Conservation (phyloP, 139 green algal genomes). For the Picochlorum sp. region DNA sequence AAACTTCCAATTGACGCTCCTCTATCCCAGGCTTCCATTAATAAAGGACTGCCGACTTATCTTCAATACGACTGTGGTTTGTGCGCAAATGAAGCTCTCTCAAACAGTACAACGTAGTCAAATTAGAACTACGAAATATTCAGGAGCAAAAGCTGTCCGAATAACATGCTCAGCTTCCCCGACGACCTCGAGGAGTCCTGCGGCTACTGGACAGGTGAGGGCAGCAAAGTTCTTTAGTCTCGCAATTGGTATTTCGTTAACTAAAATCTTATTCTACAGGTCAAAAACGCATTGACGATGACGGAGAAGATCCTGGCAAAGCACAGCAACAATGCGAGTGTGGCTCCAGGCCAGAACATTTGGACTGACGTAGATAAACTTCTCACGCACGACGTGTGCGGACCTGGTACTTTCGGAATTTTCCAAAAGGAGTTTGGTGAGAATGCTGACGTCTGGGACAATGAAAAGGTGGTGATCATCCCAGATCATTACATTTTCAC, state of each 20-base stretch:
- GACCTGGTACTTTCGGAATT: conserved; percentile 89
- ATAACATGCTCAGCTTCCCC: conserved; percentile 18
- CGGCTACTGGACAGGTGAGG: conserved; percentile 44
- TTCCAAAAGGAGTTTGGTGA: conserved; percentile 93
- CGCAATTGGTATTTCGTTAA: not conserved
- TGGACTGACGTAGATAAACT: conserved; percentile 90
- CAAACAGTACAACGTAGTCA: not conserved
- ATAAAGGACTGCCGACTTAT: too few relatives aligned
- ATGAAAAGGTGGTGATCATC: conserved; percentile 85
- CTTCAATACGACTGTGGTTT: too few relatives aligned
- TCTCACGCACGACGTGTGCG: conserved; percentile 93
- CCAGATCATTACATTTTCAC: conserved; percentile 99
- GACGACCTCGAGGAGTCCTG: conserved; percentile 29
- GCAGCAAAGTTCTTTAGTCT: not conserved
- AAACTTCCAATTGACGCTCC: too few relatives aligned
- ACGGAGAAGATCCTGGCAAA: conserved; percentile 92
- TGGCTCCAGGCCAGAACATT: conserved; percentile 85
- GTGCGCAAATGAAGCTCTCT: not conserved
- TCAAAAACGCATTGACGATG: conserved; percentile 87
- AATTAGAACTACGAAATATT: conserved; percentile 1
- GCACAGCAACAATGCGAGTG: conserved; percentile 50
- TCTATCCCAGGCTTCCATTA: too few relatives aligned
- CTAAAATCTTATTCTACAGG: conserved; percentile 32
- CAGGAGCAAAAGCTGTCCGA: not conserved
- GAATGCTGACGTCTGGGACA: conserved; percentile 85